phyloP scores from a whole-genome alignment of 768 basidiomycete species.

The Phlebiopsis flavidoalba region DNA sequence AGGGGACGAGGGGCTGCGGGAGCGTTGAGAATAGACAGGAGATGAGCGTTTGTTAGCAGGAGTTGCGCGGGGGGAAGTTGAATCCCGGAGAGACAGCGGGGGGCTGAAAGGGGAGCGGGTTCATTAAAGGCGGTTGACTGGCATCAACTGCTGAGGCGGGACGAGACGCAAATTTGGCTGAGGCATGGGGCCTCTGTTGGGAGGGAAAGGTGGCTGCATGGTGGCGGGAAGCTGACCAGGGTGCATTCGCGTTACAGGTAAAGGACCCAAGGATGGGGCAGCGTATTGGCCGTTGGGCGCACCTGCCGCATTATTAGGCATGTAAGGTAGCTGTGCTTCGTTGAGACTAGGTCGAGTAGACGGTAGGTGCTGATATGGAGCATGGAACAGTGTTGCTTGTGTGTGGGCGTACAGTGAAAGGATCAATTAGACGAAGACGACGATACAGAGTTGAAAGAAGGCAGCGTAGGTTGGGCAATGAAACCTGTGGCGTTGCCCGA shows the following conservation, averaged over 20 bases:
- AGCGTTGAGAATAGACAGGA: conserved; percentile 26
- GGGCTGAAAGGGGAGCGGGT: conserved; percentile 11
- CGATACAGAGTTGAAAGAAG: conserved; percentile 5
- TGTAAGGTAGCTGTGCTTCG: conserved; percentile 42
- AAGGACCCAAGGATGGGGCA: conserved; percentile 4
- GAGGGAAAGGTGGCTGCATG: neutral
- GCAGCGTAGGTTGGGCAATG: neutral
- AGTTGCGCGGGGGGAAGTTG: conserved; percentile 6
- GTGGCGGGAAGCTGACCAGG: neutral
- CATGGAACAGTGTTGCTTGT: conserved; percentile 28
- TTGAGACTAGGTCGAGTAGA: conserved; percentile 41
- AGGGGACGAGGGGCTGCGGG: conserved; percentile 18
- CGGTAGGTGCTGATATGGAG: conserved; percentile 14
- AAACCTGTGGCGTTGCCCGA: conserved; percentile 2
- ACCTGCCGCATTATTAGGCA: conserved; percentile 29
- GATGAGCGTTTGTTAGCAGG: conserved; percentile 19
- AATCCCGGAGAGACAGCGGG: conserved; percentile 6
- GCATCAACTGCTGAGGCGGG: conserved; percentile 1
- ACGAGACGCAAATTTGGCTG: conserved; percentile 9
- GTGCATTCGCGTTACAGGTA: neutral
- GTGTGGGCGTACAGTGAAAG: conserved; percentile 30
- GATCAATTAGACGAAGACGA: conserved; percentile 19
- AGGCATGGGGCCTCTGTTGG: neutral
- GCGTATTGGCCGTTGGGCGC: conserved; percentile 6
- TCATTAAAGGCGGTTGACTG: conserved; percentile 9